Conservation (phyloP, 2,329 filamentous ascomycete genomes). For the Colletotrichum acutatum region DNA sequence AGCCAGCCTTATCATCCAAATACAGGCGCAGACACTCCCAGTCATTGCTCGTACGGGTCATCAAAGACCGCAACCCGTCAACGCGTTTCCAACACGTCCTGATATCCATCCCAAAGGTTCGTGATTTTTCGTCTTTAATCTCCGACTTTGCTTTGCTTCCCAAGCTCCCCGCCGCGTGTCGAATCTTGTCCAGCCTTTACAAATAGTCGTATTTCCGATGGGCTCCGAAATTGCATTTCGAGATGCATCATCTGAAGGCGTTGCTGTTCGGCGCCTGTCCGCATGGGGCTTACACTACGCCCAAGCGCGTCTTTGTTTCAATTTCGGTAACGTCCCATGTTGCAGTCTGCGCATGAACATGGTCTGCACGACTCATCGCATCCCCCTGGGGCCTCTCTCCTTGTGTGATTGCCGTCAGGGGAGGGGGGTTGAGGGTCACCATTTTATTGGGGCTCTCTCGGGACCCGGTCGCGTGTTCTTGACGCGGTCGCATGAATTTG, state of each 20-base stretch:
- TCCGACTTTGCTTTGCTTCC: conserved; percentile 1
- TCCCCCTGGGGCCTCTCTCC: conserved; percentile 23
- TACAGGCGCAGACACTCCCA: neutral
- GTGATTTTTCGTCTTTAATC: conserved; percentile 23
- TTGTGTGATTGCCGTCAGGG: conserved; percentile 31
- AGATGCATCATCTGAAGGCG: conserved; percentile 35
- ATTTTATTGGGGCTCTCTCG: conserved; percentile 26
- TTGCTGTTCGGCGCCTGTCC: conserved; percentile 28
- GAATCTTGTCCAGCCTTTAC: neutral
- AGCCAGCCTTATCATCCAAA: conserved; percentile 12
- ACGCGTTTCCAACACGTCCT: conserved; percentile 16
- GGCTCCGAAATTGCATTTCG: conserved; percentile 34
- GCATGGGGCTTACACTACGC: conserved; percentile 27
- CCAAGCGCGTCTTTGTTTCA: conserved; percentile 34
- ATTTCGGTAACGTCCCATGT: conserved; percentile 37
- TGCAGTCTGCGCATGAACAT: conserved; percentile 35
- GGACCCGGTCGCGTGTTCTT: conserved; percentile 34
- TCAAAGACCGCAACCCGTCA: neutral
- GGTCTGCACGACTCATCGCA: conserved; percentile 32
- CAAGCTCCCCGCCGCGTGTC: neutral
- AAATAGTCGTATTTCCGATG: conserved; percentile 26
- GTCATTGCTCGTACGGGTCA: neutral
- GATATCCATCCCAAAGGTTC: conserved; percentile 9
- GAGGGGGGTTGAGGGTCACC: conserved; percentile 1
- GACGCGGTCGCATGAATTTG: conserved; percentile 34